These are phyloP conservation scores for Penicillium sp. DNA, from an alignment of 2,329 filamentous ascomycete genomes.

Conservation along the genomic window DNA sequence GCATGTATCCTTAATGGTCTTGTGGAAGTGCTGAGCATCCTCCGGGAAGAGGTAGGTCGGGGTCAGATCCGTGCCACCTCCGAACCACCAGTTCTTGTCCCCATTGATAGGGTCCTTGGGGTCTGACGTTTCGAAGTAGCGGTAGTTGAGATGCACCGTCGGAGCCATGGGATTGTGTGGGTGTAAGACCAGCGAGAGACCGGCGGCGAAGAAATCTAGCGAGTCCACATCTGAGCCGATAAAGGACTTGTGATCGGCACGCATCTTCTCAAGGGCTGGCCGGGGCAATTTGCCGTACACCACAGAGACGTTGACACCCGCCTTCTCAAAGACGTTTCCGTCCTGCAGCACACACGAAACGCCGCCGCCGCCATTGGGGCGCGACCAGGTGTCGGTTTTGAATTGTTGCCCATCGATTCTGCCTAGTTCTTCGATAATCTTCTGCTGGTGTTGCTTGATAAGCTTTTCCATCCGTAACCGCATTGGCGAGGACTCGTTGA, in stretches of 20 bases:
- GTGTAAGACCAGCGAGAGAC: conserved; percentile 88
- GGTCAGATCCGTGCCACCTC: conserved; percentile 90
- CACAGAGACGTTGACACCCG: conserved; percentile 89
- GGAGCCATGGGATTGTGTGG: conserved; percentile 95
- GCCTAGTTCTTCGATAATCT: conserved; percentile 80
- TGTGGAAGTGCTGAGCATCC: conserved; percentile 95
- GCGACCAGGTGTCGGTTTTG: conserved; percentile 78
- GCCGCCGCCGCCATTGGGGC: conserved; percentile 85
- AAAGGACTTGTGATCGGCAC: conserved; percentile 89
- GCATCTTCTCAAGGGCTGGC: conserved; percentile 87
- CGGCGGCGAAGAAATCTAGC: conserved; percentile 92
- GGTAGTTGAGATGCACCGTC: conserved; percentile 96
- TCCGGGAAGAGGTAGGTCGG: conserved; percentile 94
- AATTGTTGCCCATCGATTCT: conserved; percentile 81
- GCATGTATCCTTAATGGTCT: conserved; percentile 85
- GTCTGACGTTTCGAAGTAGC: conserved; percentile 95
- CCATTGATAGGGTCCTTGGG: conserved; percentile 67
- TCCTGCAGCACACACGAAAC: conserved; percentile 94
- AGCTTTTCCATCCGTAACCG: conserved; percentile 95
- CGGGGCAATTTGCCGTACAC: conserved; percentile 90
- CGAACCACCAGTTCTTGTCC: conserved; percentile 90
- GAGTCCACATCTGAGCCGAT: conserved; percentile 72
- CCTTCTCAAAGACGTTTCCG: conserved; percentile 96
- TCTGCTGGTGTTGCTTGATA: conserved; percentile 86
- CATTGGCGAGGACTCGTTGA: conserved; percentile 83